Base-by-base conservation (phyloP, 495 filamentous ascomycete genomes). In the Aspergillus nanangensis region DNA sequence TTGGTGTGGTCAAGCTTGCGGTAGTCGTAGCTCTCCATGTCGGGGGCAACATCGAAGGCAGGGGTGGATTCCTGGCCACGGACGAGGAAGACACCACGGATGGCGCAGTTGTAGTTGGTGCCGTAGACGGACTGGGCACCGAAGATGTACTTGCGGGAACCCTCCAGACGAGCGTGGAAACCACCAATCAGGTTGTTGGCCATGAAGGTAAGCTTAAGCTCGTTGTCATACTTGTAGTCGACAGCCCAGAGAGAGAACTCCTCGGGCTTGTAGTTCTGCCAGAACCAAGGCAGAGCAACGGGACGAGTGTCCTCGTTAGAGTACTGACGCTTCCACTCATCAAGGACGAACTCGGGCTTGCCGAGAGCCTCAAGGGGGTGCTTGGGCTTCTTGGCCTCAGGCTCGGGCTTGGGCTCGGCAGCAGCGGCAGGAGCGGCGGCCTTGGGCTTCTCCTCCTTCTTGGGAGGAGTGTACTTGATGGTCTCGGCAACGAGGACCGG, bases 291-390 rank as follows among this genome's bases (percentile, higher is more conserved):
- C 54, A 97, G 70, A 55, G 91, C 88, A 33, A 74, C 83, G 50
- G 74, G 57, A 35, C 86, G 88, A 46, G 88, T 91, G 37, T 97
- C 92, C 53, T 86, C 77, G 81, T 99, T 99, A 60, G 94, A 97
- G 84, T 96, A 99, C 68, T 87, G 82, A 58, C 91, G 89, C 84
- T 99, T 99, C 88, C 85, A 95, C 63, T 99, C 93, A 61, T 99
- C 93, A 44, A 97, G 79, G 51, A 81, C 73, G 60, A 97, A 73
- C 39, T 82, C 83, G 35, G 94, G 79, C 66, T 81, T 85, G 50
- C 83, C 82, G 29, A 97, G 84, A 55, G 81, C 76, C 70, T 95
- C 93, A 51, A 95, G 79, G 49, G 93, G 93, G 76, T 99, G 93
- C 83, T 99, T 97, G 56, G 90, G 72, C 80, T 95, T 96, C 54